Evolutionary conservation across 352 stramenopile genomes (phyloP).

Genomic region (Pythium phragmiticola): DNA sequence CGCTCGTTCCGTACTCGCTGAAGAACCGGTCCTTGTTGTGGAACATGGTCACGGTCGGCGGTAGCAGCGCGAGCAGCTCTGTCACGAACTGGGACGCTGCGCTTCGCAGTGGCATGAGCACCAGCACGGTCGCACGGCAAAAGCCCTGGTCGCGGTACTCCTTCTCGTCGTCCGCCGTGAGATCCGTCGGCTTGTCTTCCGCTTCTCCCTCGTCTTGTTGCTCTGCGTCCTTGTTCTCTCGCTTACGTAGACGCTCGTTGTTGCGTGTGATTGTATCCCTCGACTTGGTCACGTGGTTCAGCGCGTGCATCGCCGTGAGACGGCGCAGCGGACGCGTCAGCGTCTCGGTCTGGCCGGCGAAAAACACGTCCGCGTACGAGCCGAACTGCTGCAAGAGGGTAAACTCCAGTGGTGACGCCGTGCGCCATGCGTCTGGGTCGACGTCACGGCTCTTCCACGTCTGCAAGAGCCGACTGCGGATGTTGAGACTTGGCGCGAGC

Average conservation of each 20-base stretch:
- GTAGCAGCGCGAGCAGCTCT: slow-evolving; percentile 59
- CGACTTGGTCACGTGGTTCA: slow-evolving; percentile 79
- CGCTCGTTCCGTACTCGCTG: slow-evolving; percentile 48
- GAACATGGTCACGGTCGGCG: slow-evolving; percentile 53
- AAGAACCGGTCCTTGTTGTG: slow-evolving; percentile 81
- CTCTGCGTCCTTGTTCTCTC: slow-evolving; percentile 26
- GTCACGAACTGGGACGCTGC: slow-evolving; percentile 63
- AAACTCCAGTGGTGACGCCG: slow-evolving; percentile 41
- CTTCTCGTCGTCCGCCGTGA: slow-evolving; percentile 38
- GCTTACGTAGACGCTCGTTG: slow-evolving; percentile 67
- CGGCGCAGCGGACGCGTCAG: slow-evolving; percentile 54
- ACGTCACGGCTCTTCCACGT: slow-evolving; percentile 48
- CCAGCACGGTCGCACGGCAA: slow-evolving; percentile 62
- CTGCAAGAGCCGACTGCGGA: slow-evolving; percentile 48
- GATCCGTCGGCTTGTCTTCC: slow-evolving; percentile 7
- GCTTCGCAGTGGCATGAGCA: slow-evolving; percentile 69
- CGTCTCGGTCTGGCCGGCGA: slow-evolving; percentile 61
- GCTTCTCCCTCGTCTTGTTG: background rate
- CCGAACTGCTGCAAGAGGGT: slow-evolving; percentile 51
- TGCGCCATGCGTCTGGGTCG: slow-evolving; percentile 34
- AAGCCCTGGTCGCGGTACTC: slow-evolving; percentile 84
- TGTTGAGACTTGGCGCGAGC: slow-evolving; percentile 22
- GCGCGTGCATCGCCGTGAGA: slow-evolving; percentile 68
- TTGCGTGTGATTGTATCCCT: slow-evolving; percentile 68
- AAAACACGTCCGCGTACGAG: slow-evolving; percentile 68